A percentile compares a stretch with the other conserved stretches of the same genome.
These are phyloP conservation scores for Auriculariales sp. DNA, from an alignment of 768 basidiomycete species.

Conservation along the genomic window DNA sequence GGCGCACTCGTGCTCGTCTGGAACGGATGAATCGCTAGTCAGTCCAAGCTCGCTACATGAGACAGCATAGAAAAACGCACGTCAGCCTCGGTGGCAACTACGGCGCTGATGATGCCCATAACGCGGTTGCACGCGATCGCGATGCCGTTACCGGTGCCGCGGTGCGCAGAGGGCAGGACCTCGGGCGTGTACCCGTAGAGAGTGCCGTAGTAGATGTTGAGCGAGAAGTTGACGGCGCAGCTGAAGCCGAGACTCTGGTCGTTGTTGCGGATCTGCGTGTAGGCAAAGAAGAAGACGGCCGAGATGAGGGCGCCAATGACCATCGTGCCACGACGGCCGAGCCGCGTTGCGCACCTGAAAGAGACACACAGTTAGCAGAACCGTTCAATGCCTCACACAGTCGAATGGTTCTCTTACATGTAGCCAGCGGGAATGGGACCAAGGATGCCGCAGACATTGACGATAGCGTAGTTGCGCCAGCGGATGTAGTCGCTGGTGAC, in stretches of 20 bases:
- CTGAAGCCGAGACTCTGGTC: neutral
- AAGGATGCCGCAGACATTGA: slow-evolving; percentile 31
- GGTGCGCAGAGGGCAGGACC: slow-evolving; percentile 41
- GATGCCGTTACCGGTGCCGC: slow-evolving; percentile 10
- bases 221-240: neutral
- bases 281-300: slow-evolving; percentile 34
- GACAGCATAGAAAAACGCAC: neutral
- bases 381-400: too few relatives aligned
- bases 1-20: slow-evolving; percentile 10
- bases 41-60: neutral
- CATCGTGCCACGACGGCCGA: slow-evolving; percentile 31
- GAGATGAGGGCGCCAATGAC: slow-evolving; percentile 16
- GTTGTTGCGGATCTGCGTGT: slow-evolving; percentile 17
- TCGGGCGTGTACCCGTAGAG: slow-evolving; percentile 45
- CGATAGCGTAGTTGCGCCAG: slow-evolving; percentile 28
- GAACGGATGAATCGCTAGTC: neutral
- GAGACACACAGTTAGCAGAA: too few relatives aligned
- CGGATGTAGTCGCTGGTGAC: neutral
- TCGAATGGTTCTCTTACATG: slow-evolving; percentile 30
- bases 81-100: neutral
- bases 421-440: slow-evolving; percentile 32
- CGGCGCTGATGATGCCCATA: neutral
- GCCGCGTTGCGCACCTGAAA: slow-evolving; percentile 3
- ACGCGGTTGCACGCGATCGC: neutral
- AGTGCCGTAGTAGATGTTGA: slow-evolving; percentile 6